phyloP scores from a whole-genome alignment of 2,329 filamentous ascomycete genomes.

The Penicillium digitatum region DNA sequence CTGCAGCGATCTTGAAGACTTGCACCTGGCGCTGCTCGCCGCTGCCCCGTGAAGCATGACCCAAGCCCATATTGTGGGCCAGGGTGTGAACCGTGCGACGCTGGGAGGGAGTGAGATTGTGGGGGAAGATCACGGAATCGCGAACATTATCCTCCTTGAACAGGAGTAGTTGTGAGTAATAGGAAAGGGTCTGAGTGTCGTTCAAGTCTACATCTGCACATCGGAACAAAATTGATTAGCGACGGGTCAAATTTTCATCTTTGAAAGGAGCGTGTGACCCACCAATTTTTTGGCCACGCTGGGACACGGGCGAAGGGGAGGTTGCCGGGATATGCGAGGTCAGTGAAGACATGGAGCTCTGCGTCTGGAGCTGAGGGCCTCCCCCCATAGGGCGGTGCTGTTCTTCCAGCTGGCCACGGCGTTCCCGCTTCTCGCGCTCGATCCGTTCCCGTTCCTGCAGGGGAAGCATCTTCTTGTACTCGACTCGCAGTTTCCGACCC shows the following conservation, averaged over 20 bases:
- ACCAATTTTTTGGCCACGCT: slow-evolving; percentile 43
- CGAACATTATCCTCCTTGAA: slow-evolving; percentile 77
- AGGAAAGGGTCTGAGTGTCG: slow-evolving; percentile 78
- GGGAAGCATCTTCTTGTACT: slow-evolving; percentile 99
- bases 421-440: slow-evolving; percentile 93
- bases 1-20: slow-evolving; percentile 62
- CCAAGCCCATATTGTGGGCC: slow-evolving; percentile 89
- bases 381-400: slow-evolving; percentile 74
- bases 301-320: slow-evolving; percentile 65
- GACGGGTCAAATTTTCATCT: neutral
- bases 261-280: neutral
- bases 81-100: slow-evolving; percentile 89
- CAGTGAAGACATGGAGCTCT: slow-evolving; percentile 80
- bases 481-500: slow-evolving; percentile 87
- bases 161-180: slow-evolving; percentile 83
- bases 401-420: slow-evolving; percentile 91
- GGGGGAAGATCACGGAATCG: slow-evolving; percentile 79
- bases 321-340: slow-evolving; percentile 60
- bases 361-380: slow-evolving; percentile 66
- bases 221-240: slow-evolving; percentile 4
- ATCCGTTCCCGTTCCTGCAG: slow-evolving; percentile 92
- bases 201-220: slow-evolving; percentile 75
- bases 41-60: slow-evolving; percentile 83
- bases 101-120: slow-evolving; percentile 74
- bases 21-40: slow-evolving; percentile 87